phyloP scores from a whole-genome alignment of 2,329 filamentous ascomycete genomes.

The Clathrospora elynae region DNA sequence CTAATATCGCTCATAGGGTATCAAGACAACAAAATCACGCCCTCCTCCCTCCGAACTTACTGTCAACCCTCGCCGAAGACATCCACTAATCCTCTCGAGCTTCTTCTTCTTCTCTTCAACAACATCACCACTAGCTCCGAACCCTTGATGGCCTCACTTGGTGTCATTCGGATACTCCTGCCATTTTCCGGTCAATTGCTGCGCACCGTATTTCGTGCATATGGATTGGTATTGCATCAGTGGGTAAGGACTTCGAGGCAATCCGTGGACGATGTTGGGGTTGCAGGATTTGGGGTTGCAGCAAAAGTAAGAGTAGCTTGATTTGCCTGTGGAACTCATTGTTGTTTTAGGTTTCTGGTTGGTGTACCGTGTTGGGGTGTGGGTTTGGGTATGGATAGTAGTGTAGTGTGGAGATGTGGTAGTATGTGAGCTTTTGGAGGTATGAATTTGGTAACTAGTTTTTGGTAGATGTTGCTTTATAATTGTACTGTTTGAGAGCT shows the following conservation, averaged over 20 bases:
- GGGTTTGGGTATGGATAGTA: too few relatives aligned
- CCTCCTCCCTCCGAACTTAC: neutral
- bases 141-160: neutral
- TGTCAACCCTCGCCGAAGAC: too few relatives aligned
- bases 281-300: conserved; percentile 4
- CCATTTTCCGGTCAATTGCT: conserved; percentile 9
- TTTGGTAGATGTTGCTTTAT: too few relatives aligned
- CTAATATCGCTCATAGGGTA: neutral
- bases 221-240: conserved; percentile 6
- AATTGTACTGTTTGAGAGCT: too few relatives aligned
- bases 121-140: neutral
- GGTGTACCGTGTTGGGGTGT: too few relatives aligned
- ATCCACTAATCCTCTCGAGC: neutral
- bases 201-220: conserved; percentile 5
- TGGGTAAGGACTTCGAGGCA: conserved; percentile 9
- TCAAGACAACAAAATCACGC: neutral
- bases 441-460: too few relatives aligned
- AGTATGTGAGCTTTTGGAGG: too few relatives aligned
- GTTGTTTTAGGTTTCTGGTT: too few relatives aligned
- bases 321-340: neutral
- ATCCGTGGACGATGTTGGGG: conserved; percentile 1
- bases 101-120: neutral
- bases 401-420: too few relatives aligned
- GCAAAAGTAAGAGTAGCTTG: conserved; percentile 5
- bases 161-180: conserved; percentile 8